Evolutionary conservation across 2,329 filamentous ascomycete genomes (phyloP), one percentile per base, ranked within the genome.

Genomic region (Arthrobotrys iridis): DNA sequence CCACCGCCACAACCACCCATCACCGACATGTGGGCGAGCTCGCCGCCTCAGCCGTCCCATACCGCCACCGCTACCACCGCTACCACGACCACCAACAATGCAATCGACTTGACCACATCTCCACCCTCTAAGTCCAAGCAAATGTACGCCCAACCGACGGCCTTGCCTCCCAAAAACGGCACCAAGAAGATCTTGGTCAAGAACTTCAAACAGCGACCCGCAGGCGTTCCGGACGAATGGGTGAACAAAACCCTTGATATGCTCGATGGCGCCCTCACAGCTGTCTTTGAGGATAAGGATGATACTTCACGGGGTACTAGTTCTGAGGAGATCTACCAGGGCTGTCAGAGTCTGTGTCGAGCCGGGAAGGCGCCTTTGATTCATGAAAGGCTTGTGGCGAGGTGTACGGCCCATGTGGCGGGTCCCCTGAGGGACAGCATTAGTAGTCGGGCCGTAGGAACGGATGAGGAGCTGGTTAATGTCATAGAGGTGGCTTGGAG

Each of bases 171-270:
- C 8, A 70, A 55, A 18, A 76, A 76, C 20, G 72, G 64, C 1
- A 66, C 92, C 18, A 93, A 91, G 85, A 93, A 91, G 82, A 87
- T 99, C 48, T 88, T 94, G n/a, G 92, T 99, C 79, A 97, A 97
- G 87, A 98, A 97, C 81, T 86, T 97, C 77, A 89, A 90, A 72
- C 86, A 87, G 0, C 86, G 86, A 15, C 83, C 87, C n/a, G 86
- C 86, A 70, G 85, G 87, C 64, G 88, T 93, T 79, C 87, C 91
- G 18, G 88, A 91, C 77, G 86, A 88, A 77, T 98, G 97, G 83
- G 92, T 96, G 79, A 85, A 89, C 41, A 88, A 89, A 79, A 90
- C 89, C 2, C 92, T 91, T 88, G 83, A 84, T 41, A 90, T 96
- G 80, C 85, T 98, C 4, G 88, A 92, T 68, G 85, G 85, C 35